Base-by-base conservation (phyloP, 164 flowering plant genomes). In the Dillenia turbinata region DNA sequence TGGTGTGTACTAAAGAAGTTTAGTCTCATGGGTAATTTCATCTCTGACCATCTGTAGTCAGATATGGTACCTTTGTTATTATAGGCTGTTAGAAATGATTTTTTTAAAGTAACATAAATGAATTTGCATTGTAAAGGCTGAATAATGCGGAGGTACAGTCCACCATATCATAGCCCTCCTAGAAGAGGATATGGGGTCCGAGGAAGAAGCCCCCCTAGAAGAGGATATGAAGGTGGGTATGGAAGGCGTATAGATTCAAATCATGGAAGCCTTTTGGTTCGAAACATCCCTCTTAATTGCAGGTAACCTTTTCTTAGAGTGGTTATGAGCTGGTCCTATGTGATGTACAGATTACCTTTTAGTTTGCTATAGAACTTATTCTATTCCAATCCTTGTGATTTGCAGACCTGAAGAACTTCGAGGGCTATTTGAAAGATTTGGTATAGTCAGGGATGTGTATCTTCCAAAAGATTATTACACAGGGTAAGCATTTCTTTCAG, bases 361-460 rank as follows among this genome's bases (percentile, higher is more conserved):
- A 51, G 5, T 13, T n/a, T 51, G 52, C 12, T 40, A 9, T 65
- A 11, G 44, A 44, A 65, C 16, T 56, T 16, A 46, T 53, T 59
- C 53, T 46, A 44, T 11, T 26, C 3, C 11, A 8, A 15, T 26
- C 58, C 12, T 51, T 44, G 15, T 17, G 61, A 12, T 68, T 60
- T 79, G 70, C 78, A 87, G 93, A 56, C 81, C 90, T 9, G 96
- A 87, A 67, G 96, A 87, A 60, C 87, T 90, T 53, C 81, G 96
- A 24, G 71, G 67, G 54, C 87, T 89, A 12, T 90, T 90, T 71
- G 96, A 90, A 81, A 80, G 92, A 60, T 90, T 76, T 77, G 96
- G 96, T 57, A 65, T 77, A 63, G 90, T 90, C 9, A 78, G 96
- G 71, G 94, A 90, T 70, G 90, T 90, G 2, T 87, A 87, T 73